Conservation (phyloP, 1,139 yeast genomes). For the Scheffersomyces quercinus region DNA sequence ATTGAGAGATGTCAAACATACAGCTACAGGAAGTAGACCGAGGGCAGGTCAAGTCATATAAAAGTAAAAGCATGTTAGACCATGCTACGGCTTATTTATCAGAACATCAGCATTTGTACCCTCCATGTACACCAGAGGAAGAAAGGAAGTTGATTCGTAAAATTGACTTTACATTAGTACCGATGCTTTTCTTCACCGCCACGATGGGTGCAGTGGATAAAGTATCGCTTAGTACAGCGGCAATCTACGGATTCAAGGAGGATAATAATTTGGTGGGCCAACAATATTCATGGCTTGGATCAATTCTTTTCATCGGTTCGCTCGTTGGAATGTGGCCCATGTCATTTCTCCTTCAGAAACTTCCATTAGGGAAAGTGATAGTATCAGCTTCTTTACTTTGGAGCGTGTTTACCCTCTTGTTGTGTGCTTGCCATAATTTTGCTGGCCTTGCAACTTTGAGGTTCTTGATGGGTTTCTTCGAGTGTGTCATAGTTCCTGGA, state of each 20-base stretch:
- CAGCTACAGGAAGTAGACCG: no score
- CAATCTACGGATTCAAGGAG: conserved; percentile 40
- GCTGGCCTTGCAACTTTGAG: conserved; percentile 34
- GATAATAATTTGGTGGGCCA: conserved; percentile 38
- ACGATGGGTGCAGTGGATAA: conserved; percentile 47
- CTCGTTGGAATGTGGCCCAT: conserved; percentile 44
- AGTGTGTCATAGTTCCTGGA: conserved; percentile 48
- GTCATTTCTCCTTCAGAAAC: conserved; percentile 26
- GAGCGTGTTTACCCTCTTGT: conserved; percentile 27
- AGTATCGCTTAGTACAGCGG: conserved; percentile 41
- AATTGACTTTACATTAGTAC: conserved; percentile 35
- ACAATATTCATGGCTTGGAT: conserved; percentile 49
- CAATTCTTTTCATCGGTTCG: conserved; percentile 48
- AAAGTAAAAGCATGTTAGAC: neutral
- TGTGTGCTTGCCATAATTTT: conserved; percentile 27
- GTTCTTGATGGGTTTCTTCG: conserved; percentile 36
- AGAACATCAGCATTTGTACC: neutral
- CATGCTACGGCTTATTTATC: neutral
- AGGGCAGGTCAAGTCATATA: no score
- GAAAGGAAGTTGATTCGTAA: conserved; percentile 26
- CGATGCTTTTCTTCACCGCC: conserved; percentile 32
- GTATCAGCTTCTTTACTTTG: conserved; percentile 25
- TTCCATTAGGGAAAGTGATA: conserved; percentile 29
- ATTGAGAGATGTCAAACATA: no score
- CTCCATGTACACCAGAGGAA: conserved; percentile 19